These are phyloP conservation scores for Pseudogymnoascus sp. DNA, from an alignment of 2,329 filamentous ascomycete genomes.

Conservation along the genomic window DNA sequence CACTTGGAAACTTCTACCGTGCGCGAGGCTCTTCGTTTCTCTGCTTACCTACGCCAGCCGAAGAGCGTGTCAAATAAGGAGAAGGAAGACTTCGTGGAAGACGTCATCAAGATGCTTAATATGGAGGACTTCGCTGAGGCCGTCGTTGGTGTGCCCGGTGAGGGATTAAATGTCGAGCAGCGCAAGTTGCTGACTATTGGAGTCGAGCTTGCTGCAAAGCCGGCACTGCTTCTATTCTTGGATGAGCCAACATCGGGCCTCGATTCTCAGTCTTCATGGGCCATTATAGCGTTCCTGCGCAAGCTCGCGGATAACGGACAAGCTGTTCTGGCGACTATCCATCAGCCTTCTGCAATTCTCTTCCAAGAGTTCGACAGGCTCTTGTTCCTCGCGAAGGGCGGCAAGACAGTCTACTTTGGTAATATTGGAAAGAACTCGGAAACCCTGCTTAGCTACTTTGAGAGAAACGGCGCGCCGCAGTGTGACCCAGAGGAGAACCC, in stretches of 20 bases:
- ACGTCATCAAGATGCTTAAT: slow-evolving; percentile 84
- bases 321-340: slow-evolving; percentile 89
- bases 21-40: slow-evolving; percentile 81
- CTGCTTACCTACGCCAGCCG: slow-evolving; percentile 79
- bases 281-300: slow-evolving; percentile 79
- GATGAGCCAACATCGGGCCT: slow-evolving; percentile 94
- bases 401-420: slow-evolving; percentile 75
- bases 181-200: slow-evolving; percentile 80
- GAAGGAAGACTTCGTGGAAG: slow-evolving; percentile 81
- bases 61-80: slow-evolving; percentile 63
- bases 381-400: slow-evolving; percentile 69
- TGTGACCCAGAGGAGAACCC: slow-evolving; percentile 69
- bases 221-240: slow-evolving; percentile 80
- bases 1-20: slow-evolving; percentile 81
- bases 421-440: slow-evolving; percentile 52
- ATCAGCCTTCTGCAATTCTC: slow-evolving; percentile 88
- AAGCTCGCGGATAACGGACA: slow-evolving; percentile 86
- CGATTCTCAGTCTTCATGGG: slow-evolving; percentile 90
- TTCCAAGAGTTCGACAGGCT: slow-evolving; percentile 86
- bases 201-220: slow-evolving; percentile 92
- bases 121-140: slow-evolving; percentile 90
- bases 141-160: slow-evolving; percentile 82
- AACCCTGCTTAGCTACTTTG: slow-evolving; percentile 56
- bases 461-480: slow-evolving; percentile 57
- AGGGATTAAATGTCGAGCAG: slow-evolving; percentile 70